Percentiles rank a stretch among this genome's conserved stretches.
phyloP scores from a whole-genome alignment of 2,329 filamentous ascomycete genomes.

The Fusarium sp. region DNA sequence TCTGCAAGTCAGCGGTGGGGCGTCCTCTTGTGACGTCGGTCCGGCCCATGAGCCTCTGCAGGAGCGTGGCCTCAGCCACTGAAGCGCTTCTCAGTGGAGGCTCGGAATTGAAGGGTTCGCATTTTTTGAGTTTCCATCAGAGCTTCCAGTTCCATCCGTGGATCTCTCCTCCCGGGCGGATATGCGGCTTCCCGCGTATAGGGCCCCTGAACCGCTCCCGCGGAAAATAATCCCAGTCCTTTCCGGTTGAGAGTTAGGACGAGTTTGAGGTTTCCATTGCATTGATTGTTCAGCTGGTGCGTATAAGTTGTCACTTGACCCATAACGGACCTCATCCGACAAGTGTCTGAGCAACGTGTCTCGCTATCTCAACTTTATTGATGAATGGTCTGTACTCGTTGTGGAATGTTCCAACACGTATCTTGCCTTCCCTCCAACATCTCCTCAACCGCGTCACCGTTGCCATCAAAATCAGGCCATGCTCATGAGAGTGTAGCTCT shows the following conservation, averaged over 20 bases:
- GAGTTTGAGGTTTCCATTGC: neutral
- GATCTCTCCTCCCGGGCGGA: conserved; percentile 10
- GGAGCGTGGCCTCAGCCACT: conserved; percentile 34
- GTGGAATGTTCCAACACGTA: too few relatives aligned
- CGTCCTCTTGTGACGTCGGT: conserved; percentile 26
- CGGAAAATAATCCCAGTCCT: too few relatives aligned
- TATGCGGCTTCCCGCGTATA: conserved; percentile 28
- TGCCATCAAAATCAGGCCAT: conserved; percentile 84
- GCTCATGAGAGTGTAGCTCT: conserved; percentile 81
- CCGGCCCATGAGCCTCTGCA: conserved; percentile 29
- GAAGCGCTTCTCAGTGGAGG: conserved; percentile 29
- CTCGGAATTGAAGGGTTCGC: conserved; percentile 10
- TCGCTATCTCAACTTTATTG: too few relatives aligned
- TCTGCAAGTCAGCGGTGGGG: conserved; percentile 1
- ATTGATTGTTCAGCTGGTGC: too few relatives aligned
- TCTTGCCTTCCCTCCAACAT: conserved; percentile 48
- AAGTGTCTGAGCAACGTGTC: too few relatives aligned
- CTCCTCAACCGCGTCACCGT: conserved; percentile 66
- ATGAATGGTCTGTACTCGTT: too few relatives aligned
- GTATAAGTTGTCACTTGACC: too few relatives aligned
- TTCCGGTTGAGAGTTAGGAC: neutral
- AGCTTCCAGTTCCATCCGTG: conserved; percentile 20
- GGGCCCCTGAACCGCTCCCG: neutral
- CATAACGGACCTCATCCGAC: too few relatives aligned
- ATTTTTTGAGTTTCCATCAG: conserved; percentile 28